Evolutionary conservation across 192 early-diverging fungal species (phyloP), one percentile per base, ranked within the genome.

Genomic region (Phycomyces blakesleeanus): DNA sequence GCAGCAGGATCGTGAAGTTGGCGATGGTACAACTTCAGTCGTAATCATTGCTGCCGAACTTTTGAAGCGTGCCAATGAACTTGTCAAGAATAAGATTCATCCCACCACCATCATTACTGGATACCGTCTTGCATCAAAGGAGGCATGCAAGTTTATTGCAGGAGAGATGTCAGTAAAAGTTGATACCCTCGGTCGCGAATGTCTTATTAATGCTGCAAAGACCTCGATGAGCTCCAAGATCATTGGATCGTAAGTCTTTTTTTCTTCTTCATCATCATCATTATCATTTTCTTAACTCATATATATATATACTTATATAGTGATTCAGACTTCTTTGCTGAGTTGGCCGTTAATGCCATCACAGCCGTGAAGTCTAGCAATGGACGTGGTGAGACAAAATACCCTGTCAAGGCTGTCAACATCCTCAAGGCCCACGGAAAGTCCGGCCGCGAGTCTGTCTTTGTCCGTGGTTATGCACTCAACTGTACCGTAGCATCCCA

Each of bases 1-100:
- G 74, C 97, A 97, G 76, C 97, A 98, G 80, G 97, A 98, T 79
- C 93, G 93, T 61, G 97, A 98, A 77, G 97, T 98, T 2, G 97
- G 97, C 38, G 97, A 98, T 75, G 97, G 97, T 16, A 98, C 97
- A 1, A 98, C 97, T 5, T 97, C 95, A 0, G 97, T 98, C n/a
- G 97, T 98, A 12, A 95, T 98, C 64, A 94, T 98, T 68, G 97
- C 97, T 3, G 93, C 97, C 11, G 97, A 98, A 77, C 81, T 98
- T 29, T 80, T 98, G 73, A 82, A 87, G 51, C 85, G 95, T 52
- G 97, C 93, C 26, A 96, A 96, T 74, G 97, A 98, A 61, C 82
- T 98, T 51, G 89, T 97, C 55, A 96, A 96, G 82, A 95, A 93
- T 84, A 92, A 93, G 77, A 97, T 98, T 73, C 97, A 98, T 76